Evolutionary conservation across 768 basidiomycete species (phyloP).

Genomic region (Termitomyces sp.): DNA sequence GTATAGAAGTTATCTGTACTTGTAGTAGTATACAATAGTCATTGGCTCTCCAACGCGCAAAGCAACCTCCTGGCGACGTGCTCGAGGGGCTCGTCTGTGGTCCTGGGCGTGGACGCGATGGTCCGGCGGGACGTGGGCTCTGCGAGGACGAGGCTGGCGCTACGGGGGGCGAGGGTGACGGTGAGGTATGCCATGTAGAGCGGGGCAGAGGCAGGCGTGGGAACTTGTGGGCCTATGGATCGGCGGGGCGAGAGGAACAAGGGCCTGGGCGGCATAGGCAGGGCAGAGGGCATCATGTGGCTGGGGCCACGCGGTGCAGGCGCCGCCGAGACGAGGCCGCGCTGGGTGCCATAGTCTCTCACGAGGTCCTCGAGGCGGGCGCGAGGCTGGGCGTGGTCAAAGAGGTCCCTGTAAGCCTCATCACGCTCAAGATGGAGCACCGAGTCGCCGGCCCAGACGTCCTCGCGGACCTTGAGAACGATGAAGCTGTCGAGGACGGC

Average conservation of each 20-base stretch:
- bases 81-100: neutral
- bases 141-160: slow-evolving; percentile 30
- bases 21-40: no score
- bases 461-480: slow-evolving; percentile 72
- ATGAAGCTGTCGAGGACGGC: slow-evolving; percentile 73
- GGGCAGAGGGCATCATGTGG: no score
- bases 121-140: slow-evolving; percentile 34
- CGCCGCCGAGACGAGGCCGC: slow-evolving; percentile 3
- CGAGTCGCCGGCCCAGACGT: slow-evolving; percentile 69
- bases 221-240: neutral
- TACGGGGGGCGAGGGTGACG: slow-evolving; percentile 38
- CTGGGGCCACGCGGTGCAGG: no score
- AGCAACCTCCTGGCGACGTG: neutral
- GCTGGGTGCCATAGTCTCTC: slow-evolving; percentile 27
- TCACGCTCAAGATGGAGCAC: slow-evolving; percentile 71
- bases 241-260: neutral
- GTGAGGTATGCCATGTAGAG: slow-evolving; percentile 17
- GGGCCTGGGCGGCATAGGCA: neutral
- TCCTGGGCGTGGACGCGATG: slow-evolving; percentile 27
- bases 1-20: no score
- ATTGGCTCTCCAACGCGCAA: no score
- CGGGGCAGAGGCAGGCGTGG: neutral
- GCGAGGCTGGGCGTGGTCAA: slow-evolving; percentile 70
- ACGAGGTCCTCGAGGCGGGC: slow-evolving; percentile 75
- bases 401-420: slow-evolving; percentile 74